These are phyloP conservation scores for Monoraphidium neglectum DNA, from an alignment of 139 green algal species.

Conservation along the genomic window DNA sequence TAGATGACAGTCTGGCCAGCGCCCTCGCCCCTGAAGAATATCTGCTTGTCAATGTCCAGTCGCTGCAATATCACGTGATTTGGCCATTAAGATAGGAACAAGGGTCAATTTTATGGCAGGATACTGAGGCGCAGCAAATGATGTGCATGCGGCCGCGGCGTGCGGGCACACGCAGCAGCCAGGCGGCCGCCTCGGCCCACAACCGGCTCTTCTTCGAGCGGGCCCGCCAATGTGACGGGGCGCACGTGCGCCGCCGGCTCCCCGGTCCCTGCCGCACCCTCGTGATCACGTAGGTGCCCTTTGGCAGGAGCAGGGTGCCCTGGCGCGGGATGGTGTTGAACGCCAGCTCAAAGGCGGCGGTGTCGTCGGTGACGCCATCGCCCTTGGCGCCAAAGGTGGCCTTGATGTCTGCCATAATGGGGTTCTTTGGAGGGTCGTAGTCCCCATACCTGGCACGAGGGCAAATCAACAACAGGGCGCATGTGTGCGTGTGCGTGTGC, in stretches of 20 bases:
- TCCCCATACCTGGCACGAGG: constrained; percentile 23
- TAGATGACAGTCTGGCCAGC: constrained; percentile 13
- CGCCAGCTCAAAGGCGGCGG: constrained; percentile 20
- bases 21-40: constrained; percentile 18
- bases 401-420: constrained; percentile 20
- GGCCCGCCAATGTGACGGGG: too few relatives aligned
- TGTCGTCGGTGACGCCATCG: constrained; percentile 17
- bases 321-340: constrained; percentile 15
- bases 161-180: too few relatives aligned
- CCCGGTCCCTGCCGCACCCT: constrained; percentile 11
- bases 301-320: constrained; percentile 14
- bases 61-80: background rate
- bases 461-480: too few relatives aligned
- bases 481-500: too few relatives aligned
- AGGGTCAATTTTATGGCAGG: too few relatives aligned
- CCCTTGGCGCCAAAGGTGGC: constrained; percentile 22
- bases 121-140: too few relatives aligned
- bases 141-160: too few relatives aligned
- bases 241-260: too few relatives aligned
- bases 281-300: constrained; percentile 24
- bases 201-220: too few relatives aligned
- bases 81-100: too few relatives aligned
- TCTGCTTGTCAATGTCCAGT: constrained; percentile 27
- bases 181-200: too few relatives aligned
- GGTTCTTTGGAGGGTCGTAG: constrained; percentile 5